Base-by-base conservation (phyloP, 2,329 filamentous ascomycete species). In the Exophiala spinifera region DNA sequence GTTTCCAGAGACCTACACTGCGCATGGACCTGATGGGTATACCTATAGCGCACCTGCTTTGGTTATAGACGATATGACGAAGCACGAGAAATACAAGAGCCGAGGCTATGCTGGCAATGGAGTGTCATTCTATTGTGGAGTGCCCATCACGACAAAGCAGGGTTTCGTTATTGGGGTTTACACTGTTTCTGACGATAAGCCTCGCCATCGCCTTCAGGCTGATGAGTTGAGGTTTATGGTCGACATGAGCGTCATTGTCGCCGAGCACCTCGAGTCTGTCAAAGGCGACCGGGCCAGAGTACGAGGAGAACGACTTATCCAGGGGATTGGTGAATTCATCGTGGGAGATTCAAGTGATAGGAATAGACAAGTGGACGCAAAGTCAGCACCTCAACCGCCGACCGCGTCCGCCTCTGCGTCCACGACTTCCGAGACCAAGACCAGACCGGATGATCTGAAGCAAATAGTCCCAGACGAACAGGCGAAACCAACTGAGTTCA, bases 211-310 rank as follows among this genome's bases (percentile, higher is more conserved):
- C 0, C 63, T 87, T 15, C 70, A 69, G 10, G 63, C 71, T 0
- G 72, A 72, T 7, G 77, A 83, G 46, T 57, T 78, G 1, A 71
- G 75, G 19, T 84, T 82, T 46, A 70, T 87, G 65, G 74, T 78
- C 40, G 81, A 82, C 37, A 74, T 86, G 68, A 73, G 78, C 0
- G 70, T 71, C 15, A 78, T 81, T 3, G 74, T 83, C 3, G 82
- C 84, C 71, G 77, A 83, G 34, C 83, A 86, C 53, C 66, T 88
- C 7, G 82, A 84, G 68, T 79, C 74, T 72, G 79, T 72, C 42
- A 74, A 76, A 59, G 75, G 72, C 57, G 77, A 70, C 49, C 79
- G 74, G 51, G 80, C 77, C 61, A 79, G 77, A 61, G 77, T 72
- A 62, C 76, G 74, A 61, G 79, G 73, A 37, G 81, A 76, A 57